Evolutionary conservation across 768 basidiomycete species (phyloP), one percentile per base, ranked within the genome.

Genomic region (Pleurotus giganteus): DNA sequence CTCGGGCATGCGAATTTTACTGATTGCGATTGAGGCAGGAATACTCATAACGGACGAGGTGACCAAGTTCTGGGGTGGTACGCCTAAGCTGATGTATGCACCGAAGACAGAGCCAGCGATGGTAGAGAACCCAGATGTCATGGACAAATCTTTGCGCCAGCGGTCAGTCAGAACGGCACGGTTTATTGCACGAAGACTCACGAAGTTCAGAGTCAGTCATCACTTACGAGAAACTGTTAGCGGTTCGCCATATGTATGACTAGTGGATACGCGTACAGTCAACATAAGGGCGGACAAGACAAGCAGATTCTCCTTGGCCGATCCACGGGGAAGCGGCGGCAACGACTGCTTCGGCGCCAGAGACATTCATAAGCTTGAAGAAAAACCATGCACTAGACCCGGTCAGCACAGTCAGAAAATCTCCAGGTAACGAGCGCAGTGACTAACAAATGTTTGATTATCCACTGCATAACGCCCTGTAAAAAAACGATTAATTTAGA

Each of bases 41-140:
- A 97, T 96, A 67, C 87, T 89, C 94, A 96, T 96, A 56, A 95
- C 88, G 6, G 91, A 92, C 4, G 94, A 88, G 2, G 93, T 94
- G 61, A 94, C 76, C 21, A 93, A 76, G 64, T 89, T 94, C 67
- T 87, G 80, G 4, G 89, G 68, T 7, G 89, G 89, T 28, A 92
- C 88, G 34, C 88, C 91, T 60, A 88, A 74, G 58, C 66, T 74
- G 66, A 94, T 88, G 67, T 95, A 96, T 26, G 91, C 93, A 53
- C 81, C 77, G 44, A 97, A 78, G 11, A 97, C 93, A 29, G 90
- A 91, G 39, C 94, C 94, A 53, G 94, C 88, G 61, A 96, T 96
- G 49, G 92, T 94, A 5, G 92, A 90, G 75, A 96, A 96, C 67
- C 90, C 91, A 59, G 90, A 91, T 19, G 91, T 92, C 92, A 94